A percentile compares a stretch with the other conserved stretches of the same genome.
Evolutionary conservation across 208 protist species (phyloP).

Genomic region (Leptomonas pyrrhocoris): DNA sequence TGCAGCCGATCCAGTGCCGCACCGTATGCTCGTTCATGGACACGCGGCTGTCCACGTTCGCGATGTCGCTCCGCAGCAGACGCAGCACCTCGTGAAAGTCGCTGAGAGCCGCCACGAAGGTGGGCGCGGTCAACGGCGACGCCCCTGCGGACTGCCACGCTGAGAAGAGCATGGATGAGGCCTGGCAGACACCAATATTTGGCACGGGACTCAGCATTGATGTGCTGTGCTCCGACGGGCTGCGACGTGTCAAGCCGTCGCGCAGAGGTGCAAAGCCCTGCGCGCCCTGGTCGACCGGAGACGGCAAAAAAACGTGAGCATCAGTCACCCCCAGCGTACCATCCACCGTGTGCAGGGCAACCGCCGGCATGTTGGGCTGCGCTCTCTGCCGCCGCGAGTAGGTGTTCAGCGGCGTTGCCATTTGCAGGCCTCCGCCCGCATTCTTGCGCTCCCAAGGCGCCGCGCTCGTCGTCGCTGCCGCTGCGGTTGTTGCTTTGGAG

Average conservation of each 20-base stretch:
- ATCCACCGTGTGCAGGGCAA: not conserved
- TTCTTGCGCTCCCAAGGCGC: not conserved
- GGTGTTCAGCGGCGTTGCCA: not conserved
- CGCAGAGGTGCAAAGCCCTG: slow-evolving; percentile 11
- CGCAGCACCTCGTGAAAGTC: slow-evolving; percentile 42
- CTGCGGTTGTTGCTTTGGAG: not conserved
- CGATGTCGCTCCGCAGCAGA: slow-evolving; percentile 41
- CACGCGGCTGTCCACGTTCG: slow-evolving; percentile 35
- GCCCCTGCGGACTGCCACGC: slow-evolving; percentile 9
- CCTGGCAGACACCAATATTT: slow-evolving; percentile 22
- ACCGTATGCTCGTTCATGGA: slow-evolving; percentile 28
- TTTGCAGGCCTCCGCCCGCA: not conserved
- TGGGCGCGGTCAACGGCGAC: slow-evolving; percentile 5
- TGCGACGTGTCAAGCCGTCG: slow-evolving; percentile 16
- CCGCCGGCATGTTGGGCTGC: slow-evolving; percentile 2
- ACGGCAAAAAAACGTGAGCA: slow-evolving; percentile 27
- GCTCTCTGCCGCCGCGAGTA: not conserved
- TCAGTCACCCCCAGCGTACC: not conserved
- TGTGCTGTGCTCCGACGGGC: slow-evolving; percentile 27
- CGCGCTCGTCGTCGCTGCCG: not conserved
- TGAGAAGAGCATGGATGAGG: slow-evolving; percentile 21
- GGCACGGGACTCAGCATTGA: slow-evolving; percentile 28
- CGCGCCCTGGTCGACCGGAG: slow-evolving; percentile 16
- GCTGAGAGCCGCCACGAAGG: slow-evolving; percentile 11
- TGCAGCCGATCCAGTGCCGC: slow-evolving; percentile 24